These are phyloP conservation scores for Knoxdaviesia capensis DNA, from an alignment of 2,329 filamentous ascomycete species.

Conservation along the genomic window DNA sequence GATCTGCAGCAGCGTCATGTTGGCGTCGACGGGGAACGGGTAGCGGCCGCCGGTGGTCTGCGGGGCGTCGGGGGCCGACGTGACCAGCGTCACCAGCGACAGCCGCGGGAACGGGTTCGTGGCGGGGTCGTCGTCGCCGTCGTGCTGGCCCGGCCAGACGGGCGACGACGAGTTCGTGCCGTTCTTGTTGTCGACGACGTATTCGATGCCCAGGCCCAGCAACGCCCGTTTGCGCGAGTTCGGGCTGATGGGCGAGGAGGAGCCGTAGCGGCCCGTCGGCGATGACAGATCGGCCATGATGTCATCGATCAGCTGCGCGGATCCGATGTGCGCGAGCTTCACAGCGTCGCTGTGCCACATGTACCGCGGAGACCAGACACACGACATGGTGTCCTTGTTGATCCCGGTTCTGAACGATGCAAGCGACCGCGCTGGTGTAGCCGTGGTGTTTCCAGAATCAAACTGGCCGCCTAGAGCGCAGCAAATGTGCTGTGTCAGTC, in stretches of 20 bases:
- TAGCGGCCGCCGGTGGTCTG: not conserved
- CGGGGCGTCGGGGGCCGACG: slow-evolving; percentile 1
- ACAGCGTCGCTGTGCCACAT: slow-evolving; percentile 2
- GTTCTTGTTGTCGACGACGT: too few species aligned
- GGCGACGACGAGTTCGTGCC: not conserved
- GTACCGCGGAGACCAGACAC: slow-evolving; percentile 4
- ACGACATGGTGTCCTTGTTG: slow-evolving; percentile 6
- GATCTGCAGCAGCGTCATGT: slow-evolving; percentile 3
- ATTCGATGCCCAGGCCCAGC: too few species aligned
- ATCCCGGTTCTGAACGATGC: slow-evolving; percentile 1
- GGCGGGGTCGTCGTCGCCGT: not conserved
- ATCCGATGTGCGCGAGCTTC: slow-evolving; percentile 1
- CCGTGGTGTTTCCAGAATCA: too few species aligned
- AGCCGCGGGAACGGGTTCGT: slow-evolving; percentile 1
- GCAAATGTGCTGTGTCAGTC: too few species aligned
- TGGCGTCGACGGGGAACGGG: slow-evolving; percentile 3
- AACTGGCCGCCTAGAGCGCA: too few species aligned
- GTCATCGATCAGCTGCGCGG: slow-evolving; percentile 2
- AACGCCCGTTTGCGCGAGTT: not conserved
- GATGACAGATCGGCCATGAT: slow-evolving; percentile 3
- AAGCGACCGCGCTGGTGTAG: too few species aligned
- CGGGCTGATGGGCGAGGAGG: slow-evolving; percentile 3
- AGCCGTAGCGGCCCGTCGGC: slow-evolving; percentile 1
- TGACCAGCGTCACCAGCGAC: slow-evolving; percentile 1
- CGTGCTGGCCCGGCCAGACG: not conserved